Base-by-base conservation (phyloP, 257 asterid species). In the Coffea eugenioides region DNA sequence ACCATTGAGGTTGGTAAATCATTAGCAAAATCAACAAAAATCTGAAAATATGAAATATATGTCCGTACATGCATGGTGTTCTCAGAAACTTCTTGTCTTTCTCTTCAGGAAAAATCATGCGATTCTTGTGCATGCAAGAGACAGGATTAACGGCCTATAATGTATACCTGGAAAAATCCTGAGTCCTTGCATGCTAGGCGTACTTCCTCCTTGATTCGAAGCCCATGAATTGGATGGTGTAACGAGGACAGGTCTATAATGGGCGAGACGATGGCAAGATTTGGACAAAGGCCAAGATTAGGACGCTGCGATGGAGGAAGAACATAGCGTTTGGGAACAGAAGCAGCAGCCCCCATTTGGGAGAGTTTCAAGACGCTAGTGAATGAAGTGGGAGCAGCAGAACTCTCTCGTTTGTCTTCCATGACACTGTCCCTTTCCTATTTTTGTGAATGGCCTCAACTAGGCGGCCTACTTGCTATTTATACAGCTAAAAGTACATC, bases 271-370 rank as follows among this genome's bases (percentile, higher is more conserved):
- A 45, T 21, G 51, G 52, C 6, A n/a, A 71, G 31, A 16, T 41
- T 36, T 5, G 15, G 0, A 41, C 2, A 3, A 7, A 13, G 82
- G 23, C 69, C 18, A 11, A 34, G 27, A 75, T 74, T 74, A 4
- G 83, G 83, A 41, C 83, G 79, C 36, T 66, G 48, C n/a, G 41
- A 39, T 9, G 76, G 83, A 39, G 83, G 83, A 51, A 74, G 83
- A 65, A 74, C 11, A 8, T 73, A 74, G 20, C 66, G 7, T 66
- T 25, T 11, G 9, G 83, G 83, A 39, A 80, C 83, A 23, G 15
- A n/a, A 52, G 79, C 34, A 52, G 79, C 34, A 66, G 14, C 76
- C 20, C 83, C 79, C 51, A 5, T 80, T 61, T 74, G 64, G 36
- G 69, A 39, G 52, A 74, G 78, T 67, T 74, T 57, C 15, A 9